phyloP scores from a whole-genome alignment of 805 yeast genomes.

The Saturnispora zaruensis region DNA sequence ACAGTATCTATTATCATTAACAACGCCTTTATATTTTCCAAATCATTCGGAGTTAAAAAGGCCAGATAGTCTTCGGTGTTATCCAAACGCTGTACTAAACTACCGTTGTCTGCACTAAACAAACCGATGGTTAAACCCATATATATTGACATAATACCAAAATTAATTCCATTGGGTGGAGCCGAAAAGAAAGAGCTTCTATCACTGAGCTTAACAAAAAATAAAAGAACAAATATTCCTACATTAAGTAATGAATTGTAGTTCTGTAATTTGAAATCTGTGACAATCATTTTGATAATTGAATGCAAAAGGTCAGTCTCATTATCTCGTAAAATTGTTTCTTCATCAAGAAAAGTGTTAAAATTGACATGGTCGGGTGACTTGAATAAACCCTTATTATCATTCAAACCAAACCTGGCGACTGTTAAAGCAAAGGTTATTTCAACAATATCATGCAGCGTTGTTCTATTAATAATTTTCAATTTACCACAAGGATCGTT shows the following conservation, averaged over 20 bases:
- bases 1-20: slow-evolving; percentile 20
- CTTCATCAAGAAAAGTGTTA: slow-evolving; percentile 6
- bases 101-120: neutral
- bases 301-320: slow-evolving; percentile 16
- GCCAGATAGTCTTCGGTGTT: slow-evolving; percentile 5
- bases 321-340: slow-evolving; percentile 12
- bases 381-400: slow-evolving; percentile 1
- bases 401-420: slow-evolving; percentile 13
- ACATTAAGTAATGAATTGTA: slow-evolving; percentile 17
- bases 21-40: slow-evolving; percentile 15
- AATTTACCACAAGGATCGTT: slow-evolving; percentile 7
- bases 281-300: slow-evolving; percentile 15
- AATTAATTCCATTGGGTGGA: slow-evolving; percentile 15
- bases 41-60: slow-evolving; percentile 14
- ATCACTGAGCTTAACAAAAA: slow-evolving; percentile 15
- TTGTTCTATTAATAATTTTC: slow-evolving; percentile 10
- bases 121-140: slow-evolving; percentile 20
- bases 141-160: slow-evolving; percentile 15
- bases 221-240: slow-evolving; percentile 16
- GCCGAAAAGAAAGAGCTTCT: slow-evolving; percentile 16
- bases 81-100: neutral
- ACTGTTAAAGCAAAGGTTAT: slow-evolving; percentile 18
- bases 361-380: slow-evolving; percentile 6
- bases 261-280: slow-evolving; percentile 13
- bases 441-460: slow-evolving; percentile 17